phyloP scores from a whole-genome alignment of 192 early-diverging fungal species.

The Coemansia sp. region DNA sequence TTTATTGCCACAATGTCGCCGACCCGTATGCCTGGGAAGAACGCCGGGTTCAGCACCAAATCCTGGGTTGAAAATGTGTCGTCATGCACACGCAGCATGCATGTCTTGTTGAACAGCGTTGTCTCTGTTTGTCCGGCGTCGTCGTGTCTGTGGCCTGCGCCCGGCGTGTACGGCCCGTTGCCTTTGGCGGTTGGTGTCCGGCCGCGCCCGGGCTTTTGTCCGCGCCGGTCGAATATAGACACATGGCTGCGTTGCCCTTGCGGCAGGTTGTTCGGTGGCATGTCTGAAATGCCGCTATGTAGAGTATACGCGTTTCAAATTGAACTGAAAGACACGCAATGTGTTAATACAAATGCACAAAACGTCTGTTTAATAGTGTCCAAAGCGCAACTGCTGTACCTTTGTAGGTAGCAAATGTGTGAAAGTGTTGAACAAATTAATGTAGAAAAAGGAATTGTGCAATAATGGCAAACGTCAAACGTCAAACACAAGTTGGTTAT shows the following conservation, averaged over 20 bases:
- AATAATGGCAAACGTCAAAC: too few relatives aligned
- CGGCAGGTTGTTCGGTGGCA: conserved; percentile 17
- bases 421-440: neutral
- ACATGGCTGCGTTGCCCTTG: conserved; percentile 17
- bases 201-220: conserved; percentile 24
- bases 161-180: conserved; percentile 2
- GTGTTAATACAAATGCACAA: neutral
- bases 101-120: conserved; percentile 37
- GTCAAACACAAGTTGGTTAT: too few relatives aligned
- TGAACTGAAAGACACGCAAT: neutral
- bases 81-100: conserved; percentile 47
- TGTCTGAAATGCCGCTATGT: neutral
- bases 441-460: neutral
- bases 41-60: conserved; percentile 43
- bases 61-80: conserved; percentile 36
- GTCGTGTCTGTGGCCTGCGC: conserved; percentile 25
- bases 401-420: neutral
- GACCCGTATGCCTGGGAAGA: conserved; percentile 46
- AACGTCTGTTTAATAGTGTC: neutral
- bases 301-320: neutral
- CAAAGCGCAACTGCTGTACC: neutral
- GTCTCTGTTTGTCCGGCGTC: conserved; percentile 6
- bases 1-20: conserved; percentile 52
- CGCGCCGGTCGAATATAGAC: conserved; percentile 46
- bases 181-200: conserved; percentile 24